phyloP scores from a whole-genome alignment of 2,329 filamentous ascomycete species.

The Clonostachys solani region DNA sequence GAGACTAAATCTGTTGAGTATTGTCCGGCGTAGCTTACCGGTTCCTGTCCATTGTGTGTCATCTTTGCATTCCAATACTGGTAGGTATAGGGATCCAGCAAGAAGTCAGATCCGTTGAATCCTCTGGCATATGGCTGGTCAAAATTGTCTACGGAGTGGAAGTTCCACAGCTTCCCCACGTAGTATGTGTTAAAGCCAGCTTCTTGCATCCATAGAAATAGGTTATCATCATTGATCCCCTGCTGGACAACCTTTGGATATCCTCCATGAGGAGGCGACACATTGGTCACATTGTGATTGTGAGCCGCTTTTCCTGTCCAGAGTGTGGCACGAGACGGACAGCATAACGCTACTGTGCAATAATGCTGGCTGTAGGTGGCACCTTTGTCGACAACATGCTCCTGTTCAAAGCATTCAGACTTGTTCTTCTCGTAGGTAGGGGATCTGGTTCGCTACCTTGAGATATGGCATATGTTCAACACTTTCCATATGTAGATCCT shows the following conservation, averaged over 20 bases:
- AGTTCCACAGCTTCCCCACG: conserved; percentile 50
- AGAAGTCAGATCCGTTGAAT: conserved; percentile 50
- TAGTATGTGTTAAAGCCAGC: conserved; percentile 49
- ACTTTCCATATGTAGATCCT: conserved; percentile 47
- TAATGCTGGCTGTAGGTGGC: conserved; percentile 3
- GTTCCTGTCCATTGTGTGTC: conserved; percentile 52
- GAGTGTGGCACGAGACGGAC: conserved; percentile 3
- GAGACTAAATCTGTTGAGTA: conserved; percentile 50
- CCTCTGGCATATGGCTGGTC: conserved; percentile 45
- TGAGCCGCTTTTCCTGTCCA: conserved; percentile 4
- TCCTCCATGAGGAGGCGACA: conserved; percentile 4
- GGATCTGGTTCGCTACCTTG: background rate
- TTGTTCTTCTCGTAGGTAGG: too few species aligned
- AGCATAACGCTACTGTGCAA: conserved; percentile 3
- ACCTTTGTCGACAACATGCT: conserved; percentile 1
- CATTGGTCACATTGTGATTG: conserved; percentile 6
- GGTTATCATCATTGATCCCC: conserved; percentile 44
- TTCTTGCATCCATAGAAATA: conserved; percentile 45
- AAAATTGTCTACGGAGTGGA: conserved; percentile 42
- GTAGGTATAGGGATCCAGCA: conserved; percentile 65
- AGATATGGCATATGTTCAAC: conserved; percentile 21
- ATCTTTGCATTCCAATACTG: conserved; percentile 62
- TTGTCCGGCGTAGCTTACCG: conserved; percentile 44
- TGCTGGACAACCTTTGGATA: conserved; percentile 37
- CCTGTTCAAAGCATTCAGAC: conserved; percentile 21